Percentiles rank a stretch among this genome's conserved stretches.
Conservation (phyloP, 345 rosid genomes). For the Eucalyptus leucophloia region DNA sequence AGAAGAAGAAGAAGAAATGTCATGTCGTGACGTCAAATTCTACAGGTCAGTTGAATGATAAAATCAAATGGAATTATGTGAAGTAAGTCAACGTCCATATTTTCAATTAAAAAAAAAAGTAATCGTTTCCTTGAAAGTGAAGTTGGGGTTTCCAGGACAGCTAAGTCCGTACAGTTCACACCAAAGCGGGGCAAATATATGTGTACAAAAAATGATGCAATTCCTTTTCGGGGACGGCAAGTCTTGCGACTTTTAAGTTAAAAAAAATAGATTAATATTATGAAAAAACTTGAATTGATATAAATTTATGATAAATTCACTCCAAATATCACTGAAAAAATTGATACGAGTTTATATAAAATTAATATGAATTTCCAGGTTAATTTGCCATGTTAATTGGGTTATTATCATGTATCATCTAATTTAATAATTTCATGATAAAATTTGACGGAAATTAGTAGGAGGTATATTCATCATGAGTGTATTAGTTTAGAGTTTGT, state of each 20-base stretch:
- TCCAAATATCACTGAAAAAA: neutral
- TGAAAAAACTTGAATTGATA: too few species aligned
- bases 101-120: neutral
- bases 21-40: neutral
- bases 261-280: too few species aligned
- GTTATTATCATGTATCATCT: too few species aligned
- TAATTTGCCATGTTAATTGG: too few species aligned
- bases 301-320: too few species aligned
- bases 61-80: neutral
- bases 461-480: too few species aligned
- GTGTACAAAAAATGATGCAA: neutral
- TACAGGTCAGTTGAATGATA: neutral
- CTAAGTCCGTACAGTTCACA: neutral
- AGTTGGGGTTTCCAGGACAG: neutral
- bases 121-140: neutral
- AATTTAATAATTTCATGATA: too few species aligned
- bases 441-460: too few species aligned
- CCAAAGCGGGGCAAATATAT: neutral
- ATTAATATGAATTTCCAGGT: too few species aligned
- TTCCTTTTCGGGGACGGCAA: neutral
- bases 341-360: too few species aligned
- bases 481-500: too few species aligned
- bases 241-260: neutral
- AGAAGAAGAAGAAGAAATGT: neutral
- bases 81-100: neutral